phyloP scores from a whole-genome alignment of 148 eudicot species.

The Arbutus unedo region DNA sequence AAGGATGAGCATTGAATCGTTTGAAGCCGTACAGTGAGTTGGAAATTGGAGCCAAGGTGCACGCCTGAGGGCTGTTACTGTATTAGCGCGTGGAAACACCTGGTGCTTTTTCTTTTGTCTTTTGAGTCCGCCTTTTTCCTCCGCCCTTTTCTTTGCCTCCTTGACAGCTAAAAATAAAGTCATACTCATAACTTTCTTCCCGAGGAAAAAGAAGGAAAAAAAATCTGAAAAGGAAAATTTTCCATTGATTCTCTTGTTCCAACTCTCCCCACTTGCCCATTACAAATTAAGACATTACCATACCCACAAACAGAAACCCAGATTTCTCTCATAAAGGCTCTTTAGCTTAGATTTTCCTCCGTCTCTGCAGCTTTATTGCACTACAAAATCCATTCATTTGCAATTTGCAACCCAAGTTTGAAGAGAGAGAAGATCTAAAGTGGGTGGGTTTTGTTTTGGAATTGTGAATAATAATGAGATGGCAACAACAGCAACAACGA shows the following conservation, averaged over 20 bases:
- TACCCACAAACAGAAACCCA: neutral
- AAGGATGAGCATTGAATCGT: no score
- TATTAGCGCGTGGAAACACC: neutral
- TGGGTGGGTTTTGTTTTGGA: neutral
- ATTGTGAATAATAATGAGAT: conserved; percentile 9
- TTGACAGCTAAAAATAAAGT: conserved; percentile 36
- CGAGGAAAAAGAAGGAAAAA: neutral
- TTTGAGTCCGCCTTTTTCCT: conserved; percentile 11
- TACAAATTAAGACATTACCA: neutral
- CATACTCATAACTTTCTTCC: conserved; percentile 16
- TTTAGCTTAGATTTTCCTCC: neutral
- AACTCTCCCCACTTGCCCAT: neutral
- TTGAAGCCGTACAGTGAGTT: no score
- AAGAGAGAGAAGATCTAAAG: neutral
- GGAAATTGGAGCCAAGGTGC: no score
- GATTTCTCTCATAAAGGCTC: neutral
- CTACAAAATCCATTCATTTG: neutral
- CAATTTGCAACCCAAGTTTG: neutral
- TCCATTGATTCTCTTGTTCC: conserved; percentile 12
- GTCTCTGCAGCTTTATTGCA: neutral
- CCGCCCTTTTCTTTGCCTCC: conserved; percentile 21
- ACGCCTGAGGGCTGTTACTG: neutral
- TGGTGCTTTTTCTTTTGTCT: neutral
- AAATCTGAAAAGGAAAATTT: conserved; percentile 7
- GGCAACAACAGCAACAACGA: conserved; percentile 1